Evolutionary conservation across 352 stramenopile species (phyloP), one percentile per base, ranked within the genome.

Genomic region (Pythium sukuiense): DNA sequence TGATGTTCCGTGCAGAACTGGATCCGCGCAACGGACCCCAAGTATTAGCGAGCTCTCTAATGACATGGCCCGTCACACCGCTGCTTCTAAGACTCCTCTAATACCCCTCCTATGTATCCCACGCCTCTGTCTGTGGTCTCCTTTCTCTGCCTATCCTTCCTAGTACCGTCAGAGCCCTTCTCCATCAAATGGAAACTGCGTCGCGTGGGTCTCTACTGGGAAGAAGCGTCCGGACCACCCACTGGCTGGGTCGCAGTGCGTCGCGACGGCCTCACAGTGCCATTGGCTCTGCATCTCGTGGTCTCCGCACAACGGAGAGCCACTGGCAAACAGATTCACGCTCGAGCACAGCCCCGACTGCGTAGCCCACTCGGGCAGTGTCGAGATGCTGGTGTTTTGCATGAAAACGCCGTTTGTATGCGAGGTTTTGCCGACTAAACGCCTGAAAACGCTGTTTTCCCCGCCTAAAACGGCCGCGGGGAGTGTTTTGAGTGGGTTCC

Each of bases 1-100:
- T 55, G 29, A 29, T 26, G 29, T 59, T 2, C 55, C 29, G 26
- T 64, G 24, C 41, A 92, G 84, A 93, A 91, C 68, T 93, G 84
- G 84, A 80, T 81, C 45, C 80, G 82, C 70, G 75, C 83, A 59
- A 79, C 87, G 27, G 82, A 93, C 74, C 84, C 84, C 35, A 90
- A 89, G 65, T 91, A 93, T 64, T 92, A 79, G 69, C 30, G 6
- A 20, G 14, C 50, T 24, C 1, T 5, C 32, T 35, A 35, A 35
- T 35, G 32, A 8, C 32, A 35, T n/a, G n/a, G n/a, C n/a, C n/a
- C n/a, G n/a, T n/a, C n/a, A 8, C 32, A 35, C 32, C n/a, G 43
- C n/a, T 6, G n/a, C n/a, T n/a, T n/a, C 43, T 50, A 50, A 50
- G 43, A 30, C 43, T 50, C 43, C 43, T 2, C 43, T 50, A 50